Percentiles rank a stretch among this genome's conserved stretches.
Conservation (phyloP, 2,329 filamentous ascomycete genomes). For the Phaeoacremonium minimum region DNA sequence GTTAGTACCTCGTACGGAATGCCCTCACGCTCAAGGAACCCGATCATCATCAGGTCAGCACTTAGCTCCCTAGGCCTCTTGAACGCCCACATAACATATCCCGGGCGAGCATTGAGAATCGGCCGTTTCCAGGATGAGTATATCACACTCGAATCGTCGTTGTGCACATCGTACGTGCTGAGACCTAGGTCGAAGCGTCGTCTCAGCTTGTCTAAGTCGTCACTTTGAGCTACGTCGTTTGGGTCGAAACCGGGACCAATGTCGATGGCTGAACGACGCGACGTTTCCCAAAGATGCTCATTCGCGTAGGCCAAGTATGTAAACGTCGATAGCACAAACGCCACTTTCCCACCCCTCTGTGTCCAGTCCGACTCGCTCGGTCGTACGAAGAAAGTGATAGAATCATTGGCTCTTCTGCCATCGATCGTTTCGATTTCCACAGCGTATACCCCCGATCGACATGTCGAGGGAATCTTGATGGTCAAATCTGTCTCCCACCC, state of each 20-base stretch:
- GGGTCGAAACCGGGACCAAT: conserved; percentile 5
- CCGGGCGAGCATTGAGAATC: conserved; percentile 28
- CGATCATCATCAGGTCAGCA: conserved; percentile 27
- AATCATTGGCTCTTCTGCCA: conserved; percentile 9
- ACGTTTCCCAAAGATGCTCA: conserved; percentile 30
- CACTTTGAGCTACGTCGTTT: conserved; percentile 9
- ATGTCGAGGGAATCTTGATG: conserved; percentile 12
- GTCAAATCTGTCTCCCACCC: conserved; percentile 23
- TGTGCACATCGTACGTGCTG: conserved; percentile 28
- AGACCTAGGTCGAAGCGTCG: conserved; percentile 27
- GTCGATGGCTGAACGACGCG: conserved; percentile 9
- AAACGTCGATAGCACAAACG: conserved; percentile 26
- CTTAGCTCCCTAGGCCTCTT: conserved; percentile 26
- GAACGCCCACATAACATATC: conserved; percentile 27
- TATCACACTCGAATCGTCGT: conserved; percentile 26
- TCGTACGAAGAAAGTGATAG: conserved; percentile 24
- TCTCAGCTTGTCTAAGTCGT: conserved; percentile 14
- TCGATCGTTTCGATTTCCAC: conserved; percentile 10
- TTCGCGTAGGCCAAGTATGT: conserved; percentile 33
- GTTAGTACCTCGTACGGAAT: conserved; percentile 27
- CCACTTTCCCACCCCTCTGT: conserved; percentile 10
- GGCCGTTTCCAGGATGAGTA: conserved; percentile 24
- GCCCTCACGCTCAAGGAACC: conserved; percentile 22
- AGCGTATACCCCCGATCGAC: conserved; percentile 18
- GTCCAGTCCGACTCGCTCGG: conserved; percentile 9